A percentile compares a stretch with the other conserved stretches of the same genome.
Evolutionary conservation across 2,329 filamentous ascomycete genomes (phyloP).

Genomic region (Pseudogymnoascus verrucosus): DNA sequence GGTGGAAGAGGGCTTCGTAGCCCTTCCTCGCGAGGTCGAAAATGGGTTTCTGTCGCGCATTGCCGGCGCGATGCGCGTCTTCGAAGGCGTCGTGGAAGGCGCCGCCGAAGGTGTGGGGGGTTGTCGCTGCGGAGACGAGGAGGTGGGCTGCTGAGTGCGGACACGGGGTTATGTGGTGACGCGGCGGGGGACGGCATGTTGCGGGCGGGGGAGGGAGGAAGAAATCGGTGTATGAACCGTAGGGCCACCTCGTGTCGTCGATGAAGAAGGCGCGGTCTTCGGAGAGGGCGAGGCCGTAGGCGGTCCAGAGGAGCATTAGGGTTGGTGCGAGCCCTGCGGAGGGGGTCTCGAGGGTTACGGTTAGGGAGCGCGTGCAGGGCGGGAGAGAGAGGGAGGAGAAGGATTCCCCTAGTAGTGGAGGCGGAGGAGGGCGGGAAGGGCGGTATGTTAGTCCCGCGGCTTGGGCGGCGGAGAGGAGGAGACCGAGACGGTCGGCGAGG

Average conservation of each 20-base stretch:
- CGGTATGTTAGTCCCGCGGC: neutral
- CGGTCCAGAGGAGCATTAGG: constrained; percentile 73
- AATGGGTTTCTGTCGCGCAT: constrained; percentile 49
- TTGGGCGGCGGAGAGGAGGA: constrained; percentile 35
- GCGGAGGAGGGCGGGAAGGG: constrained; percentile 14
- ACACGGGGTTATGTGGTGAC: constrained; percentile 70
- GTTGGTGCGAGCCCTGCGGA: constrained; percentile 72
- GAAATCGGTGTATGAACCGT: constrained; percentile 65
- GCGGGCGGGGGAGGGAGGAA: constrained; percentile 61
- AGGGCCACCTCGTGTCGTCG: constrained; percentile 75
- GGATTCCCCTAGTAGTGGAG: neutral
- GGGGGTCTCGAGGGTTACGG: constrained; percentile 65
- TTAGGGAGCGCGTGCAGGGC: constrained; percentile 48
- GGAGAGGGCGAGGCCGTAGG: constrained; percentile 69
- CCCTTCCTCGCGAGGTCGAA: constrained; percentile 62
- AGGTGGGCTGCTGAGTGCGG: constrained; percentile 69
- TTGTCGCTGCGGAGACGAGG: constrained; percentile 62
- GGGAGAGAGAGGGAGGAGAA: neutral
- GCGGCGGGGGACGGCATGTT: constrained; percentile 62
- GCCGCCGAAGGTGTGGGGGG: constrained; percentile 54
- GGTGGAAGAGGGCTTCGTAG: constrained; percentile 66
- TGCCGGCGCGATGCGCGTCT: constrained; percentile 39
- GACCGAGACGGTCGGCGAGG: constrained; percentile 58
- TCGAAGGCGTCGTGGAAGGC: constrained; percentile 47
- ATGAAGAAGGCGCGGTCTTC: constrained; percentile 75